Evolutionary conservation across 1,284 basidiomycete species (phyloP).

Genomic region (Somion occarium): DNA sequence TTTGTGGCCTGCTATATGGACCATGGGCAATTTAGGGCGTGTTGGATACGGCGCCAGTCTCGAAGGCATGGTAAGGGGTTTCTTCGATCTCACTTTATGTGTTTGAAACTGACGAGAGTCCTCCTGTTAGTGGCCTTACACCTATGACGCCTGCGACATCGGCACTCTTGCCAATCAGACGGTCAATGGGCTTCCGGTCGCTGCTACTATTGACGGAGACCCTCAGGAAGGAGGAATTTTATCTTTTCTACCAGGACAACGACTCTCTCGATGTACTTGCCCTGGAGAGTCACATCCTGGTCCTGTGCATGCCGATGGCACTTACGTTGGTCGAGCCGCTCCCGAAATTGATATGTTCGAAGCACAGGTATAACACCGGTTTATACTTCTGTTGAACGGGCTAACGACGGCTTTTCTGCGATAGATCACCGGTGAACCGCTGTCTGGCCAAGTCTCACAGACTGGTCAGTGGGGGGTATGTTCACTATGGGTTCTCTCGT

Average conservation of each 20-base stretch:
- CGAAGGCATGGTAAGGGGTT: conserved; percentile 34
- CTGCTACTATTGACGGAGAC: conserved; percentile 37
- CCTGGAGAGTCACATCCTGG: conserved; percentile 49
- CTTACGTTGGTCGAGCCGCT: conserved; percentile 46
- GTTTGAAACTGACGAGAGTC: not conserved
- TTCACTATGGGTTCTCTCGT: conserved; percentile 3
- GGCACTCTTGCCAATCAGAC: conserved; percentile 48
- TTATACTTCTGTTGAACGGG: not conserved
- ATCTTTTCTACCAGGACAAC: conserved; percentile 43
- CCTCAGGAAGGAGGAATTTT: conserved; percentile 27
- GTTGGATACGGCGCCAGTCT: conserved; percentile 50
- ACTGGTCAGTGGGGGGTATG: conserved; percentile 38
- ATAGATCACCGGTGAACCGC: conserved; percentile 21
- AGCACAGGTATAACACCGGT: not conserved
- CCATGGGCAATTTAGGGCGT: conserved; percentile 45
- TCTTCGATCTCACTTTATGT: conserved; percentile 21
- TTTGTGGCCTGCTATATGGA: conserved; percentile 44
- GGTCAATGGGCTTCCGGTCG: conserved; percentile 24
- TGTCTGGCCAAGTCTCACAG: conserved; percentile 35
- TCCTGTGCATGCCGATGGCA: conserved; percentile 42
- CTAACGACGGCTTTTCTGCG: not conserved
- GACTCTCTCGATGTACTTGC: conserved; percentile 51
- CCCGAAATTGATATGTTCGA: conserved; percentile 42
- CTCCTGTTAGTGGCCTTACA: conserved; percentile 38
- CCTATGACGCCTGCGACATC: conserved; percentile 45